These are phyloP conservation scores for Leucosporidium scottii DNA, from an alignment of 768 basidiomycete genomes.

Conservation along the genomic window DNA sequence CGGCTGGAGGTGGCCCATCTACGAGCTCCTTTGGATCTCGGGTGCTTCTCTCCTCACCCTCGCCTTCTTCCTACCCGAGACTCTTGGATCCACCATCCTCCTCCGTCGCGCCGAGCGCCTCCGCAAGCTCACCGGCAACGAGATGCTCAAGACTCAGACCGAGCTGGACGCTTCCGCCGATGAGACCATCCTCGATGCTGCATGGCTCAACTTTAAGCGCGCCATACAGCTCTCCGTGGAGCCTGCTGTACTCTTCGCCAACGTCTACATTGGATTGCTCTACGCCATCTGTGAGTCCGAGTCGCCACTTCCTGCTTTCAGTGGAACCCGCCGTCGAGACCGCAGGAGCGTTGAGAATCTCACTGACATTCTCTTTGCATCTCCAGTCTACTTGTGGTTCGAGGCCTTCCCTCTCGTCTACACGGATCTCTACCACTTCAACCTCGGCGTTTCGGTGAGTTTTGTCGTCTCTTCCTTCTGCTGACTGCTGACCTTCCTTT, in stretches of 20 bases:
- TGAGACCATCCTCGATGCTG: neutral
- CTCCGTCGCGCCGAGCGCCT: slow-evolving; percentile 42
- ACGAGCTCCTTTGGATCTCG: slow-evolving; percentile 41
- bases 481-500: too few relatives aligned
- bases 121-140: slow-evolving; percentile 43
- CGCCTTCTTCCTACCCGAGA: slow-evolving; percentile 43
- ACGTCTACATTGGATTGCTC: slow-evolving; percentile 39
- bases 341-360: too few relatives aligned
- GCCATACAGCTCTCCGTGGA: slow-evolving; percentile 39
- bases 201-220: slow-evolving; percentile 22
- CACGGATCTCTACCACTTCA: slow-evolving; percentile 35
- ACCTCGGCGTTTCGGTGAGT: slow-evolving; percentile 3
- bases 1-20: slow-evolving; percentile 43
- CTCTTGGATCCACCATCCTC: slow-evolving; percentile 41
- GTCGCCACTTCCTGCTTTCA: too few relatives aligned
- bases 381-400: slow-evolving; percentile 31
- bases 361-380: too few relatives aligned
- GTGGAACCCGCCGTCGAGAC: too few relatives aligned
- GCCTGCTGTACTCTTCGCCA: slow-evolving; percentile 39
- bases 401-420: slow-evolving; percentile 42
- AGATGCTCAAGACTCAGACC: slow-evolving; percentile 34
- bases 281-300: slow-evolving; percentile 27
- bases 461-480: too few relatives aligned
- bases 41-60: slow-evolving; percentile 38
- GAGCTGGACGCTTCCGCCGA: slow-evolving; percentile 36